Evolutionary conservation across 805 yeast species (phyloP).

Genomic region (Wickerhamomyces chaumierensis): DNA sequence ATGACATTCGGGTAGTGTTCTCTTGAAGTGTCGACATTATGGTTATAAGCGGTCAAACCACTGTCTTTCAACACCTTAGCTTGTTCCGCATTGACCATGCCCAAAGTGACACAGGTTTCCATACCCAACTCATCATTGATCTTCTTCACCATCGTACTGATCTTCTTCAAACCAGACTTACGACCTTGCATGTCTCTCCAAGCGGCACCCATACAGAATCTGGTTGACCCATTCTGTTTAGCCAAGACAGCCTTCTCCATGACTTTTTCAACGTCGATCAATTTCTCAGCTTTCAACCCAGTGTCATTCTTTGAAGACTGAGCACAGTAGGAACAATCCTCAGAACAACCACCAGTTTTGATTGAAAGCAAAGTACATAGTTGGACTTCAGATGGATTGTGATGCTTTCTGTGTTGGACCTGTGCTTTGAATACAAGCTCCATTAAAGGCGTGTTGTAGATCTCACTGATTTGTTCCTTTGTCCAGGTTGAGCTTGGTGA

Average conservation of each 20-base stretch:
- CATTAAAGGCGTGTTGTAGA: conserved; percentile 56
- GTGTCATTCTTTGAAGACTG: conserved; percentile 63
- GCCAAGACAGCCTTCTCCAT: conserved; percentile 54
- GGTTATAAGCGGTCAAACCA: conserved; percentile 75
- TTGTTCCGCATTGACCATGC: conserved; percentile 64
- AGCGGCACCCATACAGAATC: conserved; percentile 82
- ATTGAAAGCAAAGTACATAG: conserved; percentile 66
- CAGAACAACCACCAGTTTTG: conserved; percentile 75
- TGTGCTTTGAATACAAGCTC: conserved; percentile 52
- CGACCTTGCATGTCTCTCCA: conserved; percentile 82
- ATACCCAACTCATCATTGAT: conserved; percentile 49
- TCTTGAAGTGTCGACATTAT: conserved; percentile 70
- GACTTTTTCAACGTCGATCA: conserved; percentile 52
- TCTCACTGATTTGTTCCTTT: conserved; percentile 42
- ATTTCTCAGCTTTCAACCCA: conserved; percentile 58
- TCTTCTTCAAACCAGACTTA: conserved; percentile 50
- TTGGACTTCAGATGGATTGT: conserved; percentile 61
- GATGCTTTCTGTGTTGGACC: conserved; percentile 52
- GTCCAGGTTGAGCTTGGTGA: conserved; percentile 34
- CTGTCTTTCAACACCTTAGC: conserved; percentile 47
- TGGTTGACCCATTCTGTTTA: conserved; percentile 57
- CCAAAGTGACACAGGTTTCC: conserved; percentile 75
- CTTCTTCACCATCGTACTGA: conserved; percentile 51
- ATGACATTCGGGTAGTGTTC: conserved; percentile 68
- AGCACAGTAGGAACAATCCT: conserved; percentile 74